Evolutionary conservation across 1,284 basidiomycete species (phyloP), one percentile per base, ranked within the genome.

Genomic region (Vanrija humicola): DNA sequence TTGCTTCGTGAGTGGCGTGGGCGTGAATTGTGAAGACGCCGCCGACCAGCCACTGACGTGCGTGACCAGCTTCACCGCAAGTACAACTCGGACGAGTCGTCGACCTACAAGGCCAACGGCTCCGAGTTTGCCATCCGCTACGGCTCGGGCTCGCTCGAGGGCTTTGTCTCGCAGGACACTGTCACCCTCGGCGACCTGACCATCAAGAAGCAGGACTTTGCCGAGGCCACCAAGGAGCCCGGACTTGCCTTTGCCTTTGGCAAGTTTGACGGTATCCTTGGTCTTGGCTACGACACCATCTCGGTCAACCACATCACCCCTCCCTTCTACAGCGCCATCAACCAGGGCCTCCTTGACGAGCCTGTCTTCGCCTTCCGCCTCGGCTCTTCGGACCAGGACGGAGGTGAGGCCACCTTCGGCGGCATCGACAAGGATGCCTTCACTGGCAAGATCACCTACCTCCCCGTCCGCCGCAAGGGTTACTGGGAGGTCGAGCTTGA

Each of bases 401-500:
- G 89, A 57, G 96, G 96, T 53, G 92, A 95, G 77, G 91, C 88
- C 50, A 80, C 88, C 54, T 98, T 98, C 67, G 96, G 96, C 71
- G 96, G 95, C 50, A 83, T 97, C 61, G 94, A 99, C 76, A 60
- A 79, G 26, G 69, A 68, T 39, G 88, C 90, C 52, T 98, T 88
- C 81, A 83, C 78, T 15, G 96, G 95, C 76, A 82, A 87, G 73
- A 83, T 98, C 60, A 74, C 78, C 43, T 98, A 98, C 70, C 90
- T 89, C 26, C 95, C 96, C 54, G 82, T 99, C 56, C 88, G 94
- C 69, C 86, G 93, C 70, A 93, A 90, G 82, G 96, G 93, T 7
- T 98, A 98, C 81, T 99, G 96, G 96, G 91, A 97, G 76, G 91
- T 98, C 55, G 92, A 94, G 76, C 85, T 98, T 25, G 82, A 90